Evolutionary conservation across 805 yeast species (phyloP).

Genomic region (Kazachstania viticola): DNA sequence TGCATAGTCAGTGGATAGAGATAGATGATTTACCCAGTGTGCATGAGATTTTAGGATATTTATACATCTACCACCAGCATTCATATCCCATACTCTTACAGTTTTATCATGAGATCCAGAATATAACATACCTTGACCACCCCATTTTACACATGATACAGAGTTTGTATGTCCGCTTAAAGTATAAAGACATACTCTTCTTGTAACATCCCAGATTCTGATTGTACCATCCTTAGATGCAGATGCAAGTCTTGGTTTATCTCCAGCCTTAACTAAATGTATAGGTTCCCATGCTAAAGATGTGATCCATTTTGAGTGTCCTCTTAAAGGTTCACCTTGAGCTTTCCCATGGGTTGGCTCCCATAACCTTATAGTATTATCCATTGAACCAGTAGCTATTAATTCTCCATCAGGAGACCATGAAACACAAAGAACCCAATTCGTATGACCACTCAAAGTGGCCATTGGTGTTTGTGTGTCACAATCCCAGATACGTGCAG

Average conservation of each 20-base stretch:
- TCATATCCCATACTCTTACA: conserved; percentile 78
- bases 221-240: conserved; percentile 88
- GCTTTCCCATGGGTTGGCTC: conserved; percentile 63
- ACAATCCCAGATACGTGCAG: conserved; percentile 96
- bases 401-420: conserved; percentile 89
- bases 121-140: conserved; percentile 76
- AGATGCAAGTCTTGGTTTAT: conserved; percentile 61
- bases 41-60: conserved; percentile 82
- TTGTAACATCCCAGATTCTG: conserved; percentile 76
- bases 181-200: conserved; percentile 54
- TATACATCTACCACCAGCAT: conserved; percentile 61
- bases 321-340: conserved; percentile 60
- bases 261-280: conserved; percentile 61
- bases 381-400: conserved; percentile 96
- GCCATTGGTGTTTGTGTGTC: conserved; percentile 83
- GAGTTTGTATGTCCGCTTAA: conserved; percentile 81
- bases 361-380: conserved; percentile 81
- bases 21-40: conserved; percentile 95
- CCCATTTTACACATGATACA: conserved; percentile 96
- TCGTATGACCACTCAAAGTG: conserved; percentile 72
- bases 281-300: conserved; percentile 90
- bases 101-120: conserved; percentile 93
- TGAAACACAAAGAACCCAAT: conserved; percentile 87
- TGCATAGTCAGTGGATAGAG: conserved; percentile 82
- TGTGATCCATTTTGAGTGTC: conserved; percentile 86